phyloP scores from a whole-genome alignment of 2,329 filamentous ascomycete species.

The Curvularia lunata region DNA sequence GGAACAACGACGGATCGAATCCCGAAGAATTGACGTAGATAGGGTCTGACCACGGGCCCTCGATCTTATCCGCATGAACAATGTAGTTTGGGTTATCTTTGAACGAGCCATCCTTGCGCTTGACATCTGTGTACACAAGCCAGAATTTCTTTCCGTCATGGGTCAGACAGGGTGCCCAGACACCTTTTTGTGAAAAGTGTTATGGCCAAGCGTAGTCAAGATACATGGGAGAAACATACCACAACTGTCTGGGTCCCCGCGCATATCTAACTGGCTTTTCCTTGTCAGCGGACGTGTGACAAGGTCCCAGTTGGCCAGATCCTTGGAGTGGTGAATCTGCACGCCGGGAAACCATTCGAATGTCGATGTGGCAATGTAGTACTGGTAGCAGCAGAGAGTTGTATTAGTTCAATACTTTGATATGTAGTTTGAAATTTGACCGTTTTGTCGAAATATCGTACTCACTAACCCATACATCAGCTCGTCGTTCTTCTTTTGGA shows the following conservation, averaged over 20 bases:
- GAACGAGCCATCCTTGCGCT: constrained; percentile 70
- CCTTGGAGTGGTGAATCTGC: constrained; percentile 61
- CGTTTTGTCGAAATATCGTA: not conserved
- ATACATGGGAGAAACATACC: constrained; percentile 37
- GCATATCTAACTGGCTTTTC: constrained; percentile 59
- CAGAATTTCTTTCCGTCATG: constrained; percentile 67
- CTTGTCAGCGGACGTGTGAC: constrained; percentile 61
- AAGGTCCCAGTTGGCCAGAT: constrained; percentile 61
- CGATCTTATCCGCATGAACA: constrained; percentile 57
- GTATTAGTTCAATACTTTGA: not conserved
- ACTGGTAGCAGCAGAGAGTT: constrained; percentile 35
- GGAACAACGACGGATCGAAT: constrained; percentile 61
- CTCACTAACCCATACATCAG: not conserved
- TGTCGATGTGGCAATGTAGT: constrained; percentile 66
- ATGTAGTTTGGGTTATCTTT: constrained; percentile 71
- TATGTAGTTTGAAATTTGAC: not conserved
- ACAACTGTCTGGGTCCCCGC: constrained; percentile 59
- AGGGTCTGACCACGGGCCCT: constrained; percentile 68
- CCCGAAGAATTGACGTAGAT: constrained; percentile 66
- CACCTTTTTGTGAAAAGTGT: constrained; percentile 21
- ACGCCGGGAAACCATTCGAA: constrained; percentile 68
- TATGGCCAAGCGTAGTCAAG: not conserved
- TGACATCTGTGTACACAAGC: constrained; percentile 70
- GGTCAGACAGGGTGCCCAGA: constrained; percentile 70
- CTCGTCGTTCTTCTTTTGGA: not conserved